Conservation (phyloP, 2,329 filamentous ascomycete species). For the Thielaviopsis populi region DNA sequence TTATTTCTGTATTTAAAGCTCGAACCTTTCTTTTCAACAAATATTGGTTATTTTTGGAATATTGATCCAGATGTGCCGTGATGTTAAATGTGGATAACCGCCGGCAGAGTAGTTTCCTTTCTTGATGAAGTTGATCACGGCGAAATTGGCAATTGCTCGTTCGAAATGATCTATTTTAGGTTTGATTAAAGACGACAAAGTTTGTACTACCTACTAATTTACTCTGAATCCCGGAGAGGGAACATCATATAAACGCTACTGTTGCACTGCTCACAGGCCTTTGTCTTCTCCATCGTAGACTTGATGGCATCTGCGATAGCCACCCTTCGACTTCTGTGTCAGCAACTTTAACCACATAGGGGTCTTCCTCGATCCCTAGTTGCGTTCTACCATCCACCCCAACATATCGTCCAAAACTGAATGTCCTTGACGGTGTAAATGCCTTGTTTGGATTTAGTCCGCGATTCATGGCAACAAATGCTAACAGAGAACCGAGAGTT, state of each 20-base stretch:
- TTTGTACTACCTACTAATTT: too few relatives aligned
- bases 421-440: not conserved
- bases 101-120: too few relatives aligned
- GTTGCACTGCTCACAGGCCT: not conserved
- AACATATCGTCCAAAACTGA: slow-evolving; percentile 35
- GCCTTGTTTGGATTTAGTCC: slow-evolving; percentile 21
- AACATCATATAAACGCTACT: not conserved
- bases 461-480: slow-evolving; percentile 33
- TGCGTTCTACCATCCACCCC: slow-evolving; percentile 33
- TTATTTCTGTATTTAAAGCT: not conserved
- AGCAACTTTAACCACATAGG: slow-evolving; percentile 26
- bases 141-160: not conserved
- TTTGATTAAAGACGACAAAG: too few relatives aligned
- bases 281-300: not conserved
- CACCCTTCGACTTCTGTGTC: slow-evolving; percentile 4
- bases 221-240: not conserved
- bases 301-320: not conserved
- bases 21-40: not conserved
- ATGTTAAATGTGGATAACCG: not conserved
- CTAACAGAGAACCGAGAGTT: slow-evolving; percentile 32
- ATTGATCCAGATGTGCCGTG: not conserved
- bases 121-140: too few relatives aligned
- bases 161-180: not conserved
- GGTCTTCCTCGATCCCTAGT: slow-evolving; percentile 35
- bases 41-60: not conserved